Evolutionary conservation across 345 rosid species (phyloP).

Genomic region (Eucalyptus cloeziana): DNA sequence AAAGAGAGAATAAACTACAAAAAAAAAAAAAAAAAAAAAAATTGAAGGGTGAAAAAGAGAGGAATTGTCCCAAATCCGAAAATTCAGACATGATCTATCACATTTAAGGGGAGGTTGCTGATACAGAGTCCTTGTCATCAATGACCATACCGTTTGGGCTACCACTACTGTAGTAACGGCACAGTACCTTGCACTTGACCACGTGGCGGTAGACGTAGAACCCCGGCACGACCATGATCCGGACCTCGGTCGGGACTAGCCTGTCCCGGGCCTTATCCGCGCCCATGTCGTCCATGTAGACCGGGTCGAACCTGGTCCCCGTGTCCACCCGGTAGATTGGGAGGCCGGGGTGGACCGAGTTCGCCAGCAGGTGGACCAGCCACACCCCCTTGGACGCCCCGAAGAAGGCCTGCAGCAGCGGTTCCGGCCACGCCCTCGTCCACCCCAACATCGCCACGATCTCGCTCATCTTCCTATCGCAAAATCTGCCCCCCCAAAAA

Average conservation of each 20-base stretch:
- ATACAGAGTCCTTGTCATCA: background rate
- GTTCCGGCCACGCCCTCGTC: conserved; percentile 88
- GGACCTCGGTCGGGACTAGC: conserved; percentile 36
- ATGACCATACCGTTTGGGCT: background rate
- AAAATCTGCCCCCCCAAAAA: conserved; percentile 9
- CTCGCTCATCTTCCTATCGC: conserved; percentile 91
- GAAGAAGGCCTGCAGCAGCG: conserved; percentile 71
- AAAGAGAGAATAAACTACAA: background rate
- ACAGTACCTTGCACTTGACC: conserved; percentile 84
- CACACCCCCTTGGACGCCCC: conserved; percentile 77
- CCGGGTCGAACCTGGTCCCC: conserved; percentile 44
- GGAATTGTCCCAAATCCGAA: background rate
- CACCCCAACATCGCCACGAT: conserved; percentile 74
- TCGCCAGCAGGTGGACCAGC: conserved; percentile 85
- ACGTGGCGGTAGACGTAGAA: conserved; percentile 72
- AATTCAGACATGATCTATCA: background rate
- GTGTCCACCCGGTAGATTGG: conserved; percentile 70
- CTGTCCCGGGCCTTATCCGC: conserved; percentile 29
- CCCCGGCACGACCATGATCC: conserved; percentile 86
- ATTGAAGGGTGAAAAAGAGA: background rate
- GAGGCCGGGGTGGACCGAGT: conserved; percentile 75
- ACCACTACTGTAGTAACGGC: conserved; percentile 40
- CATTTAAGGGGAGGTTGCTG: background rate
- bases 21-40: background rate
- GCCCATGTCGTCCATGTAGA: conserved; percentile 82